Base-by-base conservation (phyloP, 2,329 filamentous ascomycete genomes). In the Apiospora hydei region DNA sequence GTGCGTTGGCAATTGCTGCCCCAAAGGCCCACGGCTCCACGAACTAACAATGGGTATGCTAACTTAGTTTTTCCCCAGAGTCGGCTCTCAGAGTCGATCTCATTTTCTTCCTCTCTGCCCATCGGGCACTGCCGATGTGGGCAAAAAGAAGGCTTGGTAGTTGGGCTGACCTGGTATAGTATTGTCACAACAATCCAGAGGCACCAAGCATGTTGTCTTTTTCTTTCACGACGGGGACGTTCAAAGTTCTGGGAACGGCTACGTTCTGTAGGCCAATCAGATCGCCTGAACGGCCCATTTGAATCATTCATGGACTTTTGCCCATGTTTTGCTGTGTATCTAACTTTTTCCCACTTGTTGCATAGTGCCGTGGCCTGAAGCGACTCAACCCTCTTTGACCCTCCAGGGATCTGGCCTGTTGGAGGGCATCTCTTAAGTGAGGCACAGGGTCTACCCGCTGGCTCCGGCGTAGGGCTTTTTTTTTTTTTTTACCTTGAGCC, bases 1-100 rank as follows among this genome's bases (percentile, higher is more conserved):
- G 57, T 64, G 57, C 18, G 57, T 34, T 64, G 57, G 57, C 57
- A 64, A 64, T 41, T 64, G 21, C 21, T 64, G 34, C 34, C 30
- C 57, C 18, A 38, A 64, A 64, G 57, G 57, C 57, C 57, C 57
- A 64, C 57, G 57, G 57, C 57, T 64, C 57, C 57, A 64, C 21
- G 57, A 41, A 64, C 30, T n/a, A 64, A 41, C 34, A 41, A 38
- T 64, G 34, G 57, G 57, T 64, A 64, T 64, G 57, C 57, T 14
- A 64, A 64, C 57, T 38, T 64, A 64, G 41, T 64, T 41, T 61
- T 64, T 64, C 57, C 57, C 57, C 57, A 64, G 57, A 64, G 57
- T 64, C 30, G 13, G 57, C 34, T 64, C 57, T 64, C 57, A 38
- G 11, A 41, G 57, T 64, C 34, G 57, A 64, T 64, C 57, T 41